A percentile compares a stretch with the other conserved stretches of the same genome.
phyloP scores from a whole-genome alignment of 2,329 filamentous ascomycete genomes.

The Cucurbitaria berberidis region DNA sequence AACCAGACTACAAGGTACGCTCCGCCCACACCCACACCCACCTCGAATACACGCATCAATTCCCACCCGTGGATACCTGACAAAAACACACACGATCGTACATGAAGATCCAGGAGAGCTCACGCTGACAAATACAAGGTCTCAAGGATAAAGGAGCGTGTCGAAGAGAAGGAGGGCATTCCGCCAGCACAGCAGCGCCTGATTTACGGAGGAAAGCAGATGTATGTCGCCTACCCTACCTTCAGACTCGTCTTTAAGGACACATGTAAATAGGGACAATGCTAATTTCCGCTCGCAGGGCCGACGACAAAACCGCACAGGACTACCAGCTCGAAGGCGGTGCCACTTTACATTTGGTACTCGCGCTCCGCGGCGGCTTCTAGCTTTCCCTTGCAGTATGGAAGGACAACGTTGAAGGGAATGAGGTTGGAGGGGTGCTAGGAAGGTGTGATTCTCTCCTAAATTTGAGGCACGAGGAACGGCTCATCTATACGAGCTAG shows the following conservation, averaged over 20 bases:
- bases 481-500: background rate
- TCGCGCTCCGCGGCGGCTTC: constrained; percentile 84
- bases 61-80: too few species aligned
- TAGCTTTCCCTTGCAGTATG: constrained; percentile 5
- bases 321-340: constrained; percentile 93
- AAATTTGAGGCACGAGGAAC: background rate
- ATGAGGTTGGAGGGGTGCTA: background rate
- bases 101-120: background rate
- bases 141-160: constrained; percentile 95
- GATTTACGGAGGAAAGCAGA: constrained; percentile 97
- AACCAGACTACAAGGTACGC: constrained; percentile 85
- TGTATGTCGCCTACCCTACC: constrained; percentile 61
- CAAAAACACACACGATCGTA: background rate
- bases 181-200: constrained; percentile 95
- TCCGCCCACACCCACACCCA: background rate
- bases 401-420: background rate
- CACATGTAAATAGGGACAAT: background rate
- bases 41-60: background rate
- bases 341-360: constrained; percentile 91
- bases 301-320: constrained; percentile 89
- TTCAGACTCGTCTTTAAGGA: too few species aligned
- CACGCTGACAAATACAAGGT: constrained; percentile 62
- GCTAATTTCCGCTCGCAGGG: constrained; percentile 61
- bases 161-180: constrained; percentile 99
- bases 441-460: background rate